Conservation (phyloP, 208 protist genomes). For the Trypanosoma grayi region DNA sequence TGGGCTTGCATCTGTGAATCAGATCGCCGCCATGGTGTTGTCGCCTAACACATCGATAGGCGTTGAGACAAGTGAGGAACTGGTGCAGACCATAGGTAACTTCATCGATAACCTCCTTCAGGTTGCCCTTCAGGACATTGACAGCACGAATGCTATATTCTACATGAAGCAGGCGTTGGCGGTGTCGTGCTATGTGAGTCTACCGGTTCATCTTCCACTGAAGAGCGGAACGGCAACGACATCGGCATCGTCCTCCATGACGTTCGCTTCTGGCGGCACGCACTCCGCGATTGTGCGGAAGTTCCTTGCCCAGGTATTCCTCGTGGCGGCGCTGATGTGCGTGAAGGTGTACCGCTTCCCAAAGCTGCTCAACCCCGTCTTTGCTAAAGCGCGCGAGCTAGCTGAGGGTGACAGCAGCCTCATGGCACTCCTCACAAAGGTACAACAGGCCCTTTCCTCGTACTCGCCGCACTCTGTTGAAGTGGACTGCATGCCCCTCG, state of each 20-base stretch:
- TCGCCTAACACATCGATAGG: constrained; percentile 48
- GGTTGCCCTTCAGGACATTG: constrained; percentile 70
- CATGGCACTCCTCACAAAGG: constrained; percentile 51
- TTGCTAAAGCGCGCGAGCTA: constrained; percentile 69
- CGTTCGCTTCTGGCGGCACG: not conserved
- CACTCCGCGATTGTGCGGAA: constrained; percentile 22
- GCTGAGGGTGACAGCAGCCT: constrained; percentile 35
- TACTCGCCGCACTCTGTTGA: constrained; percentile 78
- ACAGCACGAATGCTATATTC: constrained; percentile 68
- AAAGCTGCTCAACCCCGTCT: constrained; percentile 64
- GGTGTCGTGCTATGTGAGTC: constrained; percentile 68
- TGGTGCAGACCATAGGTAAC: constrained; percentile 68
- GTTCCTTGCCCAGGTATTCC: constrained; percentile 63
- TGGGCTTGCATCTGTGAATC: constrained; percentile 81
- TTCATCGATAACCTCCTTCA: constrained; percentile 79
- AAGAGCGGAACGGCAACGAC: not conserved
- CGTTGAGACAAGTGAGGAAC: constrained; percentile 32
- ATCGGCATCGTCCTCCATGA: constrained; percentile 9
- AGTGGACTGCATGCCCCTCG: constrained; percentile 47
- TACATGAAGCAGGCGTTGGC: constrained; percentile 81
- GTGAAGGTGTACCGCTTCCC: constrained; percentile 90
- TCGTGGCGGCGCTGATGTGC: constrained; percentile 70
- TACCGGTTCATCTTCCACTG: constrained; percentile 40
- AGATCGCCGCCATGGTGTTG: constrained; percentile 79
- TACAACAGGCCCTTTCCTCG: constrained; percentile 53